These are phyloP conservation scores for Trichosporon ovoides DNA, from an alignment of 1,284 basidiomycete genomes.

Conservation along the genomic window DNA sequence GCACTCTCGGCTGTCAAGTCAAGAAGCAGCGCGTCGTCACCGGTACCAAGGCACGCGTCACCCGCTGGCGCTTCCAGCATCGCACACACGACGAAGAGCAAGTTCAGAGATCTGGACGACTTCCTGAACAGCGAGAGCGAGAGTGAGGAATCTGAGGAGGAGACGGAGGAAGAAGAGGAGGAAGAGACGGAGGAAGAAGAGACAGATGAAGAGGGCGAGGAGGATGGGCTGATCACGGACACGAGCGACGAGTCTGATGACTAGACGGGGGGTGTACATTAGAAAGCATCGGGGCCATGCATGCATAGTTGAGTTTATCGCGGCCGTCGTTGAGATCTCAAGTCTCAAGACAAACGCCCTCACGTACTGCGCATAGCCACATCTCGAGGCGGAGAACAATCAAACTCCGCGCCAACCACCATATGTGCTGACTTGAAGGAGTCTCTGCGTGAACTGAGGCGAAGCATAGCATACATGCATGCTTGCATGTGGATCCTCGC, in stretches of 20 bases:
- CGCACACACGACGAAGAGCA: constrained; percentile 18
- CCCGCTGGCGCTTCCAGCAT: constrained; percentile 7
- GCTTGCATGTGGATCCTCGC: too few species aligned
- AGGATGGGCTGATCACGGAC: neutral
- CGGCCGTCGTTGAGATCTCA: too few species aligned
- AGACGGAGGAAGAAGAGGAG: constrained; percentile 41
- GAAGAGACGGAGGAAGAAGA: constrained; percentile 48
- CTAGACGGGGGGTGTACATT: neutral
- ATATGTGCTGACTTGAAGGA: too few species aligned
- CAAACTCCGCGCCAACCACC: too few species aligned
- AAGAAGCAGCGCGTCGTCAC: constrained; percentile 10
- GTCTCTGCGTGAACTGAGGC: too few species aligned
- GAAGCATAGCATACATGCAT: too few species aligned
- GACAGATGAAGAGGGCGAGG: neutral
- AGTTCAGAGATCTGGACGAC: constrained; percentile 47
- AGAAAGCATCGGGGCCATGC: neutral
- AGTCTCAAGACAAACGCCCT: too few species aligned
- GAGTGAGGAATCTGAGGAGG: constrained; percentile 30
- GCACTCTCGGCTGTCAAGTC: neutral
- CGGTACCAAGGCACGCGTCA: constrained; percentile 7
- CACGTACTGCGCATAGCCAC: too few species aligned
- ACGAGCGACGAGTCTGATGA: neutral
- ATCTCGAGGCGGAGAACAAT: too few species aligned
- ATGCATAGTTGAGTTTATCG: neutral
- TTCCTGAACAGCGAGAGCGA: constrained; percentile 45